These are phyloP conservation scores for Azolla pinnata DNA, from an alignment of 75 land plant genomes.

Conservation along the genomic window DNA sequence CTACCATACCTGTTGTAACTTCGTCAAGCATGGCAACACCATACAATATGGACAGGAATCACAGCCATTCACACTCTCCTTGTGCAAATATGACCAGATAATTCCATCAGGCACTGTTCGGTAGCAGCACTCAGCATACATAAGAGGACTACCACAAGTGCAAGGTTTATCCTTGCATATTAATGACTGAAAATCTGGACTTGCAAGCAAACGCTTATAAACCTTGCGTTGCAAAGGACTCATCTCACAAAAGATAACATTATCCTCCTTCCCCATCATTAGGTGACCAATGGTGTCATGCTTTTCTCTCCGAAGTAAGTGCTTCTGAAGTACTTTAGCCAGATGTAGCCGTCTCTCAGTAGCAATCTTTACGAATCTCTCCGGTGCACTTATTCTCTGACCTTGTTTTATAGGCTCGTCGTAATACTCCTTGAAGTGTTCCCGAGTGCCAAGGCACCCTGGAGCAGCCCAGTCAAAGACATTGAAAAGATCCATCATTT, in stretches of 20 bases:
- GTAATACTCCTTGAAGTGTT: constrained; percentile 79
- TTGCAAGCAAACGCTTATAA: constrained; percentile 63
- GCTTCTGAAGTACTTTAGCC: constrained; percentile 44
- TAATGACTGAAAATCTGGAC: constrained; percentile 79
- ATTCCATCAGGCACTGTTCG: constrained; percentile 68
- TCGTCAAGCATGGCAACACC: constrained; percentile 86
- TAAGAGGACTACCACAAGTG: constrained; percentile 80
- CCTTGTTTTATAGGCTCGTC: constrained; percentile 94
- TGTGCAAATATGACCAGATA: constrained; percentile 85
- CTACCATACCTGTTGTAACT: constrained; percentile 95
- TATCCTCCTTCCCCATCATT: constrained; percentile 93
- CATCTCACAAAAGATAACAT: constrained; percentile 93
- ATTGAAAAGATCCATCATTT: constrained; percentile 78
- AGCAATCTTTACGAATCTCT: constrained; percentile 61
- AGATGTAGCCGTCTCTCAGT: constrained; percentile 65
- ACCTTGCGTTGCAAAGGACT: constrained; percentile 81
- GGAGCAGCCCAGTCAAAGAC: constrained; percentile 90
- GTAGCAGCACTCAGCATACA: constrained; percentile 78
- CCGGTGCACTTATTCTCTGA: constrained; percentile 83
- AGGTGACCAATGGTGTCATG: constrained; percentile 96
- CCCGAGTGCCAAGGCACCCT: constrained; percentile 71
- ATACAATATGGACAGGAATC: constrained; percentile 87
- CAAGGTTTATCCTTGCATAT: constrained; percentile 78
- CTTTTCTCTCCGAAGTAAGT: constrained; percentile 76
- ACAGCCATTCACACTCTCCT: constrained; percentile 73